Evolutionary conservation across 176 grass and related monocot genomes (phyloP), one percentile per base, ranked within the genome.

Genomic region (Paspalum vaginatum): DNA sequence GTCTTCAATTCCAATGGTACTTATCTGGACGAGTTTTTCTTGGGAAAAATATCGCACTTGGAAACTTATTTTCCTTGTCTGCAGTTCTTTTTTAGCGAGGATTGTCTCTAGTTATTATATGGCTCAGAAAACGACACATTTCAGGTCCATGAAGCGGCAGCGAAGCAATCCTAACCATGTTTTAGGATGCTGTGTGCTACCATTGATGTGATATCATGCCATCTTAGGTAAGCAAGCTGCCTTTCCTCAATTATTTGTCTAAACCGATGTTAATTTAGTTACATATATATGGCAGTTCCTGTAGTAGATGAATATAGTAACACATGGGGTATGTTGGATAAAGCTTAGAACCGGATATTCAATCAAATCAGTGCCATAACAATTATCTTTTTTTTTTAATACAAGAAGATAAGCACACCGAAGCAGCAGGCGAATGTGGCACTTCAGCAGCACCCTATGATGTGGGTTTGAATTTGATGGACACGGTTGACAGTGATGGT

Each of bases 381-480:
- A 38, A 63, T 65, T 49, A n/a, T 70, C 21, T 71, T 22, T 49
- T 9, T 49, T 9, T 7, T 32, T 7, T 50, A 18, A 52, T 40
- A 62, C 60, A 75, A 57, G 16, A 65, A 38, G 22, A 50, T 56
- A 66, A 20, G 4, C 46, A 27, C 24, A 74, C 15, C 40, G 12
- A 48, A 2, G 11, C 11, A 40, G 10, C 42, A 58, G 3, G 25
- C 14, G 7, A 59, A 48, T 46, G 25, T 70, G 14, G 41, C 24
- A 21, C 20, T 61, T n/a, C 18, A 61, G 16, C 2, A n/a, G 51
- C 9, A n/a, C 48, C 42, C 65, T 39, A 39, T 50, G 43, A 17
- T 38, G 55, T 50, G n/a, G 55, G 49, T 47, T 58, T 81, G 67
- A 24, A 49, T 47, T 46, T 81, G 67, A 40, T 7, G 22, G 74